phyloP scores from a whole-genome alignment of 169 alveolate species.

The Cryptosporidium bovis region DNA sequence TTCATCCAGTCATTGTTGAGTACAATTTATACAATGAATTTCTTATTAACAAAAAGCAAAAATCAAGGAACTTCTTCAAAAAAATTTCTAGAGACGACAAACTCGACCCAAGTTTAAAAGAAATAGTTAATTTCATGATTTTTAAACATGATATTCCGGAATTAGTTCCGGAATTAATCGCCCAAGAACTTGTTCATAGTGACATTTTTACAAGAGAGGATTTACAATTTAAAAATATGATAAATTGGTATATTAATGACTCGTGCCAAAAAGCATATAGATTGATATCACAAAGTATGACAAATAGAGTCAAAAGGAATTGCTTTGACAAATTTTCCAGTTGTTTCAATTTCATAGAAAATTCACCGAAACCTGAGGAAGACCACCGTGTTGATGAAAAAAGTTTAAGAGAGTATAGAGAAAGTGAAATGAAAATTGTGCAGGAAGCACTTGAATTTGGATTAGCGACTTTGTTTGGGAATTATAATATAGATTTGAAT shows the following conservation, averaged over 20 bases:
- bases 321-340: neutral
- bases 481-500: conserved; percentile 6
- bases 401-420: neutral
- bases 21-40: conserved; percentile 1
- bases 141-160: conserved; percentile 32
- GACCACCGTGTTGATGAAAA: neutral
- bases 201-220: neutral
- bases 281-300: neutral
- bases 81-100: conserved; percentile 23
- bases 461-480: neutral
- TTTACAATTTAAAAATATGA: conserved; percentile 38
- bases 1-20: conserved; percentile 12
- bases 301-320: neutral
- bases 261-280: conserved; percentile 34
- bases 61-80: conserved; percentile 17
- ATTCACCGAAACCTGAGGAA: neutral
- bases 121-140: conserved; percentile 13
- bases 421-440: neutral
- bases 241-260: conserved; percentile 17
- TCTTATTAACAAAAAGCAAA: neutral
- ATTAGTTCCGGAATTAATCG: conserved; percentile 27
- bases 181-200: neutral
- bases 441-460: conserved; percentile 58
- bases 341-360: neutral
- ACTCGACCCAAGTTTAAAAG: neutral